A percentile compares a stretch with the other conserved stretches of the same genome.
phyloP scores from a whole-genome alignment of 2,329 filamentous ascomycete species.

The Aspergillus sp. region DNA sequence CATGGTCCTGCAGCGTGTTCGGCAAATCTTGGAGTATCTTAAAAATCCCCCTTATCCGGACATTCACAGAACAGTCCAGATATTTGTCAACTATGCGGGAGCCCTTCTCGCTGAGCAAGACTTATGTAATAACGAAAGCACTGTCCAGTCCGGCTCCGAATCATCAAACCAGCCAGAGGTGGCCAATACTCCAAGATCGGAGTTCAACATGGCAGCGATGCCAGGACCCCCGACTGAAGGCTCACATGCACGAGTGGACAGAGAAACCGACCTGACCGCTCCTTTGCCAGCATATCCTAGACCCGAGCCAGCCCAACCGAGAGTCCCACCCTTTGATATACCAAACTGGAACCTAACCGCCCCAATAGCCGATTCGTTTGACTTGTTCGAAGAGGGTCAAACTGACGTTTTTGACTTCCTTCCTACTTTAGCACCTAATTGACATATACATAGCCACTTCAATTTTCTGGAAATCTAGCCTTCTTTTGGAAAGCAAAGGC shows the following conservation, averaged over 20 bases:
- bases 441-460: background rate
- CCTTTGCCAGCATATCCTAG: slow-evolving; percentile 26
- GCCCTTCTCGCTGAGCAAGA: slow-evolving; percentile 36
- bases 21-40: slow-evolving; percentile 39
- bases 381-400: slow-evolving; percentile 42
- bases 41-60: slow-evolving; percentile 44
- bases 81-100: slow-evolving; percentile 42
- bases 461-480: background rate
- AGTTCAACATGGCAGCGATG: slow-evolving; percentile 7
- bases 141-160: background rate
- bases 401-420: slow-evolving; percentile 44
- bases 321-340: slow-evolving; percentile 37
- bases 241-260: slow-evolving; percentile 15
- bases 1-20: slow-evolving; percentile 36
- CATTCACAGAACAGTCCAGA: slow-evolving; percentile 43
- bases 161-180: background rate
- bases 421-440: slow-evolving; percentile 34
- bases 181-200: slow-evolving; percentile 1
- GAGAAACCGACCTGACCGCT: slow-evolving; percentile 26
- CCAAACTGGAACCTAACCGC: slow-evolving; percentile 43
- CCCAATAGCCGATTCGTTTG: slow-evolving; percentile 43
- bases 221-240: background rate
- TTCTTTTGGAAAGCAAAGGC: background rate
- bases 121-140: background rate
- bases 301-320: slow-evolving; percentile 23